Evolutionary conservation across 164 flowering plant genomes (phyloP).

Genomic region (Saururus chinensis): DNA sequence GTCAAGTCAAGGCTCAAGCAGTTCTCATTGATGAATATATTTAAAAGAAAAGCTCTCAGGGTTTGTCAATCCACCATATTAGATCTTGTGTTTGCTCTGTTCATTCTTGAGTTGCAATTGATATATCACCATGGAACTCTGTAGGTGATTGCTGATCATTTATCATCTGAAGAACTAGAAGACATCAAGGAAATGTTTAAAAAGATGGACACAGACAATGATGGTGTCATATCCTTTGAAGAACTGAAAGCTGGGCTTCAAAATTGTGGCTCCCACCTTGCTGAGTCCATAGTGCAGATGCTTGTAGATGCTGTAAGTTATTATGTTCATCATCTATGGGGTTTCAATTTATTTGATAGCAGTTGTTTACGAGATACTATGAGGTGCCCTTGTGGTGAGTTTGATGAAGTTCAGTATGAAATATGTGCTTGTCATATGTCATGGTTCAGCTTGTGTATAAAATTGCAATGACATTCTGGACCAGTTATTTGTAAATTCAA

Average conservation of each 20-base stretch:
- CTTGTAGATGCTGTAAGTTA: constrained; percentile 78
- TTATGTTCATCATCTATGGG: neutral
- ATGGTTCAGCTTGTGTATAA: too few species aligned
- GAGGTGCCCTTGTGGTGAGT: neutral
- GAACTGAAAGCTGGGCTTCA: too few species aligned
- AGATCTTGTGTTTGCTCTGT: neutral
- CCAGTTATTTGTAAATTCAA: too few species aligned
- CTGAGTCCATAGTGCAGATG: constrained; percentile 76
- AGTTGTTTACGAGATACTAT: too few species aligned
- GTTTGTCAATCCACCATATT: constrained; percentile 26
- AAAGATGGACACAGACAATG: constrained; percentile 71
- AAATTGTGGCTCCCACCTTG: constrained; percentile 58
- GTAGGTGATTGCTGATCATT: constrained; percentile 86
- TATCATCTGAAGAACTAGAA: constrained; percentile 75
- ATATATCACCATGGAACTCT: neutral
- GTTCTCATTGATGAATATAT: constrained; percentile 89
- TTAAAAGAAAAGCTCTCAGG: constrained; percentile 83
- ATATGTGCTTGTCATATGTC: too few species aligned
- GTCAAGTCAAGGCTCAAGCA: constrained; percentile 87
- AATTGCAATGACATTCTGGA: too few species aligned
- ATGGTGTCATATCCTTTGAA: too few species aligned
- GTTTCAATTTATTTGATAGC: neutral
- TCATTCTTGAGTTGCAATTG: neutral
- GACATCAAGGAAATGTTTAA: constrained; percentile 74
- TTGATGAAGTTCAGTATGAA: too few species aligned